Base-by-base conservation (phyloP, 2,329 filamentous ascomycete genomes). In the Thelonectria discophora region DNA sequence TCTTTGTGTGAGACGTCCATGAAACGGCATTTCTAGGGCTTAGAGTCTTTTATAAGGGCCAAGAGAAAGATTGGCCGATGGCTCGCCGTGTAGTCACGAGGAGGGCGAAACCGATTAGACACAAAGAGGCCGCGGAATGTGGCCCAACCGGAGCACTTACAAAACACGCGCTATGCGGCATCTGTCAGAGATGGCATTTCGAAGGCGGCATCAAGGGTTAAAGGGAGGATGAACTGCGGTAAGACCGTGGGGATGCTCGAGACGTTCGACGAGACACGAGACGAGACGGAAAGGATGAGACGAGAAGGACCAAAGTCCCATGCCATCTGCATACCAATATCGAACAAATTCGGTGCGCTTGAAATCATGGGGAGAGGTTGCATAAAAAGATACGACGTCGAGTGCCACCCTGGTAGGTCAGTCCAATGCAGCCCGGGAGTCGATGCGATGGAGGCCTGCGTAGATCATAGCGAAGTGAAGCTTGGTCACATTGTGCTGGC, bases 111-210 rank as follows among this genome's bases (percentile, higher is more conserved):
- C 47, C 21, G 52, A 46, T 47, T 40, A 45, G 58, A 55, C 45
- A 32, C 27, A 42, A 53, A 45, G 47, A 45, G 58, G 52, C 58
- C 58, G 40, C 58, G 58, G 58, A 59, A 46, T 49, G 58, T 34
- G 58, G 47, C 58, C 37, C 18, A 55, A 45, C 51, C 58, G 58
- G 24, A 24, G 32, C 42, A 40, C 27, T n/a, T 42, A 46, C 12
- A 21, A 52, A 56, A 48, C 58, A 21, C 40, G 20, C 34, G 21
- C 40, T 47, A 42, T 52, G 47, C 45, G 34, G 49, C 47, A 55
- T 52, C 32, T 13, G 53, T 56, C 32, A 42, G 42, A 48, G 47
- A 48, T 42, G 52, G 40, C 18, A 40, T 47, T 42, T 46, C 18
- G 20, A 48, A 47, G 40, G 24, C 10, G n/a, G 17, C 52, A 37